Evolutionary conservation across 805 yeast genomes (phyloP).

Genomic region (Alloascoidea africana): DNA sequence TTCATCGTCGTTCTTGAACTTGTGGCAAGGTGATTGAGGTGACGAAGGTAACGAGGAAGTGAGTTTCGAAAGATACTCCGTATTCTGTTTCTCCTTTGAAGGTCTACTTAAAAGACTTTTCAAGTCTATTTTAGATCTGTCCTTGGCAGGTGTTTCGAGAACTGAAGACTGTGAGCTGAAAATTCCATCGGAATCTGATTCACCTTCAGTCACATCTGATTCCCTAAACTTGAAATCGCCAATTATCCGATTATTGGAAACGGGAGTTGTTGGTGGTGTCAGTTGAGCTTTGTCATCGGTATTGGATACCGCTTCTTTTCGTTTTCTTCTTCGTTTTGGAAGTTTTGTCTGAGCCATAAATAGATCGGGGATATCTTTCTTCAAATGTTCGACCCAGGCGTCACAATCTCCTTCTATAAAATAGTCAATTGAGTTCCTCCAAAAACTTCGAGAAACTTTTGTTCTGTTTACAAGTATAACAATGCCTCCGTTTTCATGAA

Average conservation of each 20-base stretch:
- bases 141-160: not conserved
- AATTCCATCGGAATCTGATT: not conserved
- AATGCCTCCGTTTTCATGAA: constrained; percentile 67
- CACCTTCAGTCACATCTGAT: not conserved
- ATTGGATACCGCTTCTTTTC: not conserved
- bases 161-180: not conserved
- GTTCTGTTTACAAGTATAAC: constrained; percentile 70
- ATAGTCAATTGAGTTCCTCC: constrained; percentile 66
- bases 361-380: constrained; percentile 39
- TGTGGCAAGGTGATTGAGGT: too few species aligned
- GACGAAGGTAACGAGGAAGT: not conserved
- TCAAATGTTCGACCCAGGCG: constrained; percentile 48
- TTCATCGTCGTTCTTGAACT: too few species aligned
- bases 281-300: not conserved
- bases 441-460: constrained; percentile 35
- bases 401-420: constrained; percentile 77
- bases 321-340: constrained; percentile 2
- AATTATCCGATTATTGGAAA: not conserved
- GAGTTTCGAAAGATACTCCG: too few species aligned
- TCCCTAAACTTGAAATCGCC: not conserved
- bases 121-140: too few species aligned
- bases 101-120: not conserved
- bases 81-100: too few species aligned
- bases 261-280: not conserved
- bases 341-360: constrained; percentile 32